Conservation (phyloP, 1,139 yeast genomes). For the Debaryomyces robertsiae region DNA sequence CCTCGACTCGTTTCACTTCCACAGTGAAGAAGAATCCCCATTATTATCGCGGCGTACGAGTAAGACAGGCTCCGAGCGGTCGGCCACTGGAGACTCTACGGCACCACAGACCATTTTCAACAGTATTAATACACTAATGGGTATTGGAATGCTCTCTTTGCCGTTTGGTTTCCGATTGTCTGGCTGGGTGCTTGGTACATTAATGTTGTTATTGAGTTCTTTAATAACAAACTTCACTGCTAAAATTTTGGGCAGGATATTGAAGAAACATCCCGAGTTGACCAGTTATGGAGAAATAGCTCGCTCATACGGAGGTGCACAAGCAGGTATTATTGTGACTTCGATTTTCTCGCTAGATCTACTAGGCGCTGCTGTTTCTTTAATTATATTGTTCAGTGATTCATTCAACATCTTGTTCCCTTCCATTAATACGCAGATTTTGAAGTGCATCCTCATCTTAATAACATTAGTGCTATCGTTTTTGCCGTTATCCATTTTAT, state of each 20-base stretch:
- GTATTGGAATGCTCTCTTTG: conserved; percentile 81
- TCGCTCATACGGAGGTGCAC: conserved; percentile 42
- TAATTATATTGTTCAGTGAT: conserved; percentile 81
- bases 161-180: conserved; percentile 79
- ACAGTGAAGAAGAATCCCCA: conserved; percentile 21
- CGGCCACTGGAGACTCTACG: conserved; percentile 46
- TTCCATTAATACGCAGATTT: conserved; percentile 41
- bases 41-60: conserved; percentile 12
- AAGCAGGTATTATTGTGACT: conserved; percentile 63
- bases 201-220: conserved; percentile 59
- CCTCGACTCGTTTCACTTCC: conserved; percentile 18
- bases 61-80: conserved; percentile 13
- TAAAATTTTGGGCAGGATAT: conserved; percentile 39
- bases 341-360: conserved; percentile 74
- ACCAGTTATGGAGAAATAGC: conserved; percentile 52
- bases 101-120: conserved; percentile 88
- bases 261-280: conserved; percentile 31
- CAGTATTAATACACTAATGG: conserved; percentile 81
- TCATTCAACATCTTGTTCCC: conserved; percentile 73
- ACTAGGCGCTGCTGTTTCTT: conserved; percentile 74
- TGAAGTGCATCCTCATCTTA: conserved; percentile 54
- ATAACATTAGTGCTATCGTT: conserved; percentile 63
- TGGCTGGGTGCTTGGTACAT: conserved; percentile 75
- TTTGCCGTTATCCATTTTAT: conserved; percentile 71
- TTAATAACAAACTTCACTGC: conserved; percentile 71